Percentiles rank a stretch among this genome's conserved stretches.
Evolutionary conservation across 768 basidiomycete genomes (phyloP).

Genomic region (Macrolepiota albuminosa): DNA sequence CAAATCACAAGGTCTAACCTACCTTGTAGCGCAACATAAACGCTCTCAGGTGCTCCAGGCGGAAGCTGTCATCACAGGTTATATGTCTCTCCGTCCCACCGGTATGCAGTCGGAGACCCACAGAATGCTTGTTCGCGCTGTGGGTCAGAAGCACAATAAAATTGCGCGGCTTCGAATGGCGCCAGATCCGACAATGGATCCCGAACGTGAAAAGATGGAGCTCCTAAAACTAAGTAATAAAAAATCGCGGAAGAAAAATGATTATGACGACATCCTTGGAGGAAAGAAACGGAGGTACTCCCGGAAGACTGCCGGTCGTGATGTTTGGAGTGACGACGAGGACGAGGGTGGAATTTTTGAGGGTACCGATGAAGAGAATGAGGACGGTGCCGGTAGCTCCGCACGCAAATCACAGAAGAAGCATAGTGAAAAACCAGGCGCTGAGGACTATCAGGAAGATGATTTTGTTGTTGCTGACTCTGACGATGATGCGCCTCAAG

Average conservation of each 20-base stretch:
- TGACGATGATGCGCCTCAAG: constrained; percentile 56
- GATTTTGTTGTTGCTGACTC: constrained; percentile 81
- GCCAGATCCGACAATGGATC: constrained; percentile 72
- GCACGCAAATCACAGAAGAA: constrained; percentile 45
- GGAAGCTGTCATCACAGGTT: constrained; percentile 78
- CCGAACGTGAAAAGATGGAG: constrained; percentile 70
- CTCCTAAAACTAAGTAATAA: constrained; percentile 57
- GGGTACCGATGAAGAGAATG: constrained; percentile 60
- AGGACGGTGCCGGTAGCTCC: constrained; percentile 28
- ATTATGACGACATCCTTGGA: constrained; percentile 45
- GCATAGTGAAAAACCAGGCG: constrained; percentile 45
- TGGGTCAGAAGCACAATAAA: constrained; percentile 82
- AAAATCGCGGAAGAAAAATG: constrained; percentile 57
- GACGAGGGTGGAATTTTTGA: constrained; percentile 49
- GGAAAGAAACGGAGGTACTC: constrained; percentile 43
- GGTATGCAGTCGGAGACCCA: constrained; percentile 91
- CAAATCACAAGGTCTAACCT: constrained; percentile 75
- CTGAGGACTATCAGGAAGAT: constrained; percentile 75
- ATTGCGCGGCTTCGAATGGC: constrained; percentile 75
- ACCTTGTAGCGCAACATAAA: constrained; percentile 88
- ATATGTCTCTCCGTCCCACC: constrained; percentile 79
- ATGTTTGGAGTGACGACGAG: constrained; percentile 66
- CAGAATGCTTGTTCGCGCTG: constrained; percentile 80
- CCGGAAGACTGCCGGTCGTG: constrained; percentile 34
- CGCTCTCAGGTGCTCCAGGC: constrained; percentile 82